Conservation (phyloP, 129 eudicot species). For the Logfia minima region DNA sequence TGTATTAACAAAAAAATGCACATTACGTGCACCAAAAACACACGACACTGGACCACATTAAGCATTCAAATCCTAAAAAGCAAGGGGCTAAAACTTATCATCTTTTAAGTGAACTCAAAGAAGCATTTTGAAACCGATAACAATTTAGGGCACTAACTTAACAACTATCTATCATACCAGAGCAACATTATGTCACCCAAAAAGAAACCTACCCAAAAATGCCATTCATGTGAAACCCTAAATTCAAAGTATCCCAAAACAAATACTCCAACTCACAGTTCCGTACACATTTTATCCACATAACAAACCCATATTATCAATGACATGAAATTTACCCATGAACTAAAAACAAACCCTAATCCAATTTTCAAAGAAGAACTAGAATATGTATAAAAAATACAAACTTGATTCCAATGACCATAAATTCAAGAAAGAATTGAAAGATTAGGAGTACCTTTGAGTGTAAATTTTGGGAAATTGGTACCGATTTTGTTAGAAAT, state of each 20-base stretch:
- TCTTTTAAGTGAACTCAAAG: background rate
- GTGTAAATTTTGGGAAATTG: constrained; percentile 12
- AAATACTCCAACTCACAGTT: no score
- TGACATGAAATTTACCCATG: background rate
- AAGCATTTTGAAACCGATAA: background rate
- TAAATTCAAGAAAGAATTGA: background rate
- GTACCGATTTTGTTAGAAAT: background rate
- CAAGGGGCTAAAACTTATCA: background rate
- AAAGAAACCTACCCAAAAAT: background rate
- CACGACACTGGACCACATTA: constrained; percentile 7
- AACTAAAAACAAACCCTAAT: constrained; percentile 20
- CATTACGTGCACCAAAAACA: background rate
- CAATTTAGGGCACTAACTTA: background rate
- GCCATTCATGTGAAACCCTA: constrained; percentile 26
- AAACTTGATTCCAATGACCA: background rate
- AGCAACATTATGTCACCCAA: background rate
- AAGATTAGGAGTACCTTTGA: constrained; percentile 19
- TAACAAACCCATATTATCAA: constrained; percentile 6
- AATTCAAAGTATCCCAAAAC: background rate
- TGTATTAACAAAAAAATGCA: background rate
- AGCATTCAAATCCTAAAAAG: constrained; percentile 3
- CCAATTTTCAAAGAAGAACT: background rate
- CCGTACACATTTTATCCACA: no score
- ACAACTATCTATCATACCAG: constrained; percentile 13
- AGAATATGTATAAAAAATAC: background rate